A percentile compares a stretch with the other conserved stretches of the same genome.
These are phyloP conservation scores for Talaromyces adpressus DNA, from an alignment of 495 filamentous ascomycete species.

Conservation along the genomic window DNA sequence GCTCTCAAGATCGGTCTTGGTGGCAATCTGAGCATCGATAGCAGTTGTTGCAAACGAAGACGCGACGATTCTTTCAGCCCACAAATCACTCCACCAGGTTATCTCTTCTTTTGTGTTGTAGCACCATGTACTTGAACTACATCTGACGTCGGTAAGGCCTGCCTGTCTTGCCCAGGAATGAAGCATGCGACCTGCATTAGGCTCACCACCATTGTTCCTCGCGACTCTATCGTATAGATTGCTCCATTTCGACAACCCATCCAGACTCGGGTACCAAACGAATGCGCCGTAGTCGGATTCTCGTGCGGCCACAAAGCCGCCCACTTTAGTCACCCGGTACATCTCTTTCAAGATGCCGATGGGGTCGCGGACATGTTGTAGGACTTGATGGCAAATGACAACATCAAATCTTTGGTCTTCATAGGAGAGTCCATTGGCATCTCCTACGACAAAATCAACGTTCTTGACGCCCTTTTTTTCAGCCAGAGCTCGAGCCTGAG, in stretches of 20 bases:
- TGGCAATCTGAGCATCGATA: slow-evolving; percentile 29
- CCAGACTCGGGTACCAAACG: slow-evolving; percentile 38
- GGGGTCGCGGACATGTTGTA: slow-evolving; percentile 42
- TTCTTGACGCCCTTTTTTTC: slow-evolving; percentile 30
- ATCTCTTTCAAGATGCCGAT: slow-evolving; percentile 39
- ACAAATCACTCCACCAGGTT: slow-evolving; percentile 36
- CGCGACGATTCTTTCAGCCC: slow-evolving; percentile 33
- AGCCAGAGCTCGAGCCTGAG: slow-evolving; percentile 27
- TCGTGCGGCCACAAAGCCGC: slow-evolving; percentile 46
- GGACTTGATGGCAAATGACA: slow-evolving; percentile 46
- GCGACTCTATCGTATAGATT: slow-evolving; percentile 31
- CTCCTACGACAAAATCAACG: slow-evolving; percentile 37
- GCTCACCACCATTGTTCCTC: slow-evolving; percentile 35
- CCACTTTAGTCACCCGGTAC: slow-evolving; percentile 38
- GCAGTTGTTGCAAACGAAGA: slow-evolving; percentile 33
- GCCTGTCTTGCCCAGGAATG: slow-evolving; percentile 44
- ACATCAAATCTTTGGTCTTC: slow-evolving; percentile 48
- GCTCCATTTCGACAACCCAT: slow-evolving; percentile 33
- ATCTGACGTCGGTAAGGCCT: slow-evolving; percentile 34
- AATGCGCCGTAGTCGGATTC: slow-evolving; percentile 36
- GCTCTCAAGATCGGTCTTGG: slow-evolving; percentile 32
- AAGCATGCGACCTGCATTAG: slow-evolving; percentile 41
- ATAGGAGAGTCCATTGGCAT: slow-evolving; percentile 37
- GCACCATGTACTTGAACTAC: slow-evolving; percentile 35
- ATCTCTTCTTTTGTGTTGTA: slow-evolving; percentile 38